Evolutionary conservation across 139 green algal species (phyloP), one percentile per base, ranked within the genome.

Genomic region (Nannochloris sp.): DNA sequence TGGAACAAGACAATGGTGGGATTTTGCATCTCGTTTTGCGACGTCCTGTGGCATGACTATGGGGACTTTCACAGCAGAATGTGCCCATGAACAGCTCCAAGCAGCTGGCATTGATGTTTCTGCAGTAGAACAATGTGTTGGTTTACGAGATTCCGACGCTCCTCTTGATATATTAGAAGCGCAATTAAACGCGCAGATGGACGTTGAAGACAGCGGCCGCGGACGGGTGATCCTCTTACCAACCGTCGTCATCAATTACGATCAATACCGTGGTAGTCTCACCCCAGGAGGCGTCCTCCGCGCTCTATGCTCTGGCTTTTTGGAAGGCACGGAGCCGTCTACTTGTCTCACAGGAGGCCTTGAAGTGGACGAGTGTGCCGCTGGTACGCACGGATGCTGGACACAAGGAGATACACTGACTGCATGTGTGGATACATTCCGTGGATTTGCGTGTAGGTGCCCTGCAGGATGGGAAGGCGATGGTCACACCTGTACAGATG

Each of bases 391-490:
- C 39, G 48, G 31, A 19, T 89, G 82, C 78, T 89, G 82, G 82
- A 14, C 33, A 23, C n/a, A 15, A 42, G 30, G 25, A 27, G 46
- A 44, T 37, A 55, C 57, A 27, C 34, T 64, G 10, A 71, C 30
- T 36, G 81, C 81, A 14, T 90, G 83, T 68, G 54, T 75, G 34
- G 86, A 92, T 75, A 91, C 85, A 1, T 91, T 91, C 68, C 54
- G 85, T 5, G 85, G 82, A 25, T 80, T 72, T n/a, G 46, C 80
- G 12, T 92, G 85, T 65, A 36, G 74, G 23, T 88, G 81, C 47
- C 80, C 76, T 33, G 31, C 33, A 31, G 73, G 72, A 12, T 80
- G 47, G 54, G 67, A 66, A 59, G 78, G 76, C 24, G 65, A 83
- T 23, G 75, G 64, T 2, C 34, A 68, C 23, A 42, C 47, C 6